Base-by-base conservation (phyloP, 2,329 filamentous ascomycete genomes). In the Byssothecium circinans region DNA sequence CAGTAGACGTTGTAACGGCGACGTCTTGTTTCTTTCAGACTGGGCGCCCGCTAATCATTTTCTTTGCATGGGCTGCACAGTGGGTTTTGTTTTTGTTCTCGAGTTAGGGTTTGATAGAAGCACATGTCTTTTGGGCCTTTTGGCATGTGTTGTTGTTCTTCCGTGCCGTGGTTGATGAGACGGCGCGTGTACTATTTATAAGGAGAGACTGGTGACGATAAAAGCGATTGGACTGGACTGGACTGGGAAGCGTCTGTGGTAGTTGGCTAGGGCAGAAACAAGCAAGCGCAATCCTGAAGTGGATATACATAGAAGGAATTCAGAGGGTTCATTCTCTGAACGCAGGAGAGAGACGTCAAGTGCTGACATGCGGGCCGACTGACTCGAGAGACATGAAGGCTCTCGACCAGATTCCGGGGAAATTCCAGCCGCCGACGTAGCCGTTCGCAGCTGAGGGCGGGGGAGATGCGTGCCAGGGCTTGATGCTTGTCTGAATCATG, bases 1-100 rank as follows among this genome's bases (percentile, higher is more conserved):
- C 54, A 65, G 65, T 69, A 67, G 67, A 69, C 57, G 60, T 61
- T 60, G 20, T 51, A 57, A 56, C 52, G 64, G 61, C 51, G 58
- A 63, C 61, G 56, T 59, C 54, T 63, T 54, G 48, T 59, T 59
- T 53, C 11, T 23, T 25, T 58, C 52, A 47, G 49, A 58, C 61
- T 59, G 62, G 51, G 58, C 56, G 56, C 64, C 63, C 64, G 57
- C 60, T 70, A 69, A 68, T 70, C 53, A 49, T 47, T 49, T 45
- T 58, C 50, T 37, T 50, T 68, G 67, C 65, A 69, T 69, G 65
- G 67, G 64, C 53, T 57, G 59, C 53, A 43, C 60, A 58, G 61
- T 51, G 60, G 58, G 57, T 51, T 43, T 54, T 60, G 29, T 12
- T 12, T 56, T 61, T 57, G 54, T 53, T 49, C 53, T 59, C 54